Evolutionary conservation across 805 yeast genomes (phyloP), one percentile per base, ranked within the genome.

Genomic region (Candida odintsovae): DNA sequence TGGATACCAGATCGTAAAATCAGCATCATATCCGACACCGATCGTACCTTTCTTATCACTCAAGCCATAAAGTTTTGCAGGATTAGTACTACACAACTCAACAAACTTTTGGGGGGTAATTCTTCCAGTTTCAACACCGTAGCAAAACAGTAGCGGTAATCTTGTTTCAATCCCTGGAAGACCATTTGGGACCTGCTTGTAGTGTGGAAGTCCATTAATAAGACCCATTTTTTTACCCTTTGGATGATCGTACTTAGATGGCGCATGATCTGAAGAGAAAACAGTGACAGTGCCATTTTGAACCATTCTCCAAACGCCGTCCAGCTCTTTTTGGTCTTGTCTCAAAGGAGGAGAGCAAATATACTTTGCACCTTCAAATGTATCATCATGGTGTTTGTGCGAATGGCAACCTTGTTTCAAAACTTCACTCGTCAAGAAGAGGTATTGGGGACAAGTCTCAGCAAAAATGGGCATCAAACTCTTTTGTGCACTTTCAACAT

Each of bases 331-430:
- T 12, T 57, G 59, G 18, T 63, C 61, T 40, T 68, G 70, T 54
- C 79, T 64, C 42, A 73, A 51, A 4, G 79, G 79, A 1, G 79
- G 79, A 1, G 78, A 74, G 51, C 79, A 74, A 19, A 74, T 66
- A 50, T 68, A 71, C 56, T 74, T 74, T 11, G 79, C 77, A 9
- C 78, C 78, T 49, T 67, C 70, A 50, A 72, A 74, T 12, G 54
- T 44, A 43, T 71, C 75, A 8, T 52, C 55, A 3, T 44, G 50
- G 33, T 61, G 54, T 16, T 48, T 42, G 44, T 63, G 58, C 43
- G 61, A 56, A 35, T 57, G 56, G 20, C 60, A 54, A 15, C 48
- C 51, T 2, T 58, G 57, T 44, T 64, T 63, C 44, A 70, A 52
- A 20, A 58, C 59, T 35, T 69, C 73, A 28, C 70, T 66, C 3